Percentiles rank a stretch among this genome's conserved stretches.
Conservation (phyloP, 2,329 filamentous ascomycete genomes). For the Trichoderma simmonsii region DNA sequence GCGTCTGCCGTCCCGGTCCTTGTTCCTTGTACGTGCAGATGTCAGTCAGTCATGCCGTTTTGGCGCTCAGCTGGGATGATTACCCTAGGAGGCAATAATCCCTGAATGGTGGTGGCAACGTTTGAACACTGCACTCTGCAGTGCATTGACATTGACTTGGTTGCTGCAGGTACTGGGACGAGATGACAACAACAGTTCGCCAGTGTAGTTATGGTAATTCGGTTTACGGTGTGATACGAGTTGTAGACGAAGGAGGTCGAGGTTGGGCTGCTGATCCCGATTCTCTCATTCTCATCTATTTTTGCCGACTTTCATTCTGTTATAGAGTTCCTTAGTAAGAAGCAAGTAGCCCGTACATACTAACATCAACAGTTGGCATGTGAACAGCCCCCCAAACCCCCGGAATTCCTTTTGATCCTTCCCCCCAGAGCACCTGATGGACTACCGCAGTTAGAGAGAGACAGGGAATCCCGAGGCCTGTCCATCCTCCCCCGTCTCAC, state of each 20-base stretch:
- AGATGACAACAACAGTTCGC: not conserved
- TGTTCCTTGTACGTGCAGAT: not conserved
- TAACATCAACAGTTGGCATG: not conserved
- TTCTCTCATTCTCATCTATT: not conserved
- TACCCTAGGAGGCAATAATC: not conserved
- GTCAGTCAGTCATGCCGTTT: not conserved
- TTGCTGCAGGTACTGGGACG: not conserved
- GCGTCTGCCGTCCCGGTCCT: not conserved
- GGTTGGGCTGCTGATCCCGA: not conserved
- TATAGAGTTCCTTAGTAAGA: not conserved
- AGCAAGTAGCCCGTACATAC: not conserved
- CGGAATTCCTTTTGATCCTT: not conserved
- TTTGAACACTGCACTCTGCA: too few species aligned
- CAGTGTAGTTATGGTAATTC: not conserved
- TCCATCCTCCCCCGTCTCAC: not conserved
- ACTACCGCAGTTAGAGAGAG: not conserved
- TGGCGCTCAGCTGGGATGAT: not conserved
- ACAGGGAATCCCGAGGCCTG: not conserved
- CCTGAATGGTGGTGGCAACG: not conserved
- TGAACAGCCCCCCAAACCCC: not conserved
- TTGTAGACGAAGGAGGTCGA: not conserved
- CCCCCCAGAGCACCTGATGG: not conserved
- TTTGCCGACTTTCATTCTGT: not conserved
- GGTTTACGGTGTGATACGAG: not conserved
- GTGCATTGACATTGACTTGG: not conserved